These are phyloP conservation scores for Linanthus parryae DNA, from an alignment of 148 eudicot species.

Conservation along the genomic window DNA sequence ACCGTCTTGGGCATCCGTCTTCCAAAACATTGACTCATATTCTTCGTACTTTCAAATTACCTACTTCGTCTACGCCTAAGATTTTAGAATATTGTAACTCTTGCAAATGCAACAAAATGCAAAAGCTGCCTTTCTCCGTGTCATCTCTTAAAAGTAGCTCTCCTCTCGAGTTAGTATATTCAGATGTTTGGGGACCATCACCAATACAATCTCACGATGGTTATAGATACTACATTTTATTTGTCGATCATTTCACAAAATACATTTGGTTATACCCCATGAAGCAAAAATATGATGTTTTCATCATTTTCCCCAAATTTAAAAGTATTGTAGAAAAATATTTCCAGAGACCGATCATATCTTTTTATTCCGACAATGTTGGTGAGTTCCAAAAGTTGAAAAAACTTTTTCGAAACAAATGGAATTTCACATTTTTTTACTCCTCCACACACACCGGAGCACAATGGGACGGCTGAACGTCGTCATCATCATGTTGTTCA, in stretches of 20 bases:
- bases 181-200: no score
- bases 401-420: not conserved
- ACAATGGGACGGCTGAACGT: not conserved
- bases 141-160: not conserved
- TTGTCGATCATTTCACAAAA: no score
- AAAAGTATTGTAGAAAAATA: no score
- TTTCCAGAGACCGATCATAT: no score
- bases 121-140: conserved; percentile 1
- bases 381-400: not conserved
- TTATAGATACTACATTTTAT: no score
- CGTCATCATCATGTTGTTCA: conserved; percentile 2
- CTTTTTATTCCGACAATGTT: not conserved
- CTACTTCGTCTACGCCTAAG: not conserved
- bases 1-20: conserved; percentile 5
- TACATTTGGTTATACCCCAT: no score
- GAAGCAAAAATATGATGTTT: no score
- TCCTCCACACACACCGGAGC: conserved; percentile 1
- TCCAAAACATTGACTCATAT: not conserved
- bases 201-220: no score
- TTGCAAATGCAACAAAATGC: conserved; percentile 3
- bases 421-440: not conserved
- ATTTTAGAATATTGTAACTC: not conserved
- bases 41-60: not conserved
- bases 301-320: no score
- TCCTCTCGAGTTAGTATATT: no score